These are phyloP conservation scores for Conringia planisiliqua DNA, from an alignment of 345 rosid genomes.

Conservation along the genomic window DNA sequence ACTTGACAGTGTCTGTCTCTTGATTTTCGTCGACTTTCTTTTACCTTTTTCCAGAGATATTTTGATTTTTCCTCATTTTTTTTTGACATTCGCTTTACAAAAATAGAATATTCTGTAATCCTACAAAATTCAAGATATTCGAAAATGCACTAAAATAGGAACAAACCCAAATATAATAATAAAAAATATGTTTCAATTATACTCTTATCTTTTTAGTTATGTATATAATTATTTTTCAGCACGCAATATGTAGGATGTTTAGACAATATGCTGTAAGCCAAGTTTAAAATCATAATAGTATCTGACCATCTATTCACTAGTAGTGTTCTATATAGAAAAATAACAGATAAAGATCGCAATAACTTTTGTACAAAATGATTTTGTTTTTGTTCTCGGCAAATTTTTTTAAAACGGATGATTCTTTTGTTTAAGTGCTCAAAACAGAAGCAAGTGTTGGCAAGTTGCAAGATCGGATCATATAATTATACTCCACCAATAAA, in stretches of 20 bases:
- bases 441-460: background rate
- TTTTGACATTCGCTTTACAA: slow-evolving; percentile 3
- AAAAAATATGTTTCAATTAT: background rate
- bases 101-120: background rate
- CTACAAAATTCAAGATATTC: background rate
- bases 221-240: background rate
- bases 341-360: background rate
- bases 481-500: slow-evolving; percentile 19
- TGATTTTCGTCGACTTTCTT: slow-evolving; percentile 6
- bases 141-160: background rate
- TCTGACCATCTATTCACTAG: background rate
- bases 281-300: background rate
- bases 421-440: slow-evolving; percentile 5
- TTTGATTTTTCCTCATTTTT: background rate
- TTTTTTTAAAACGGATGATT: background rate
- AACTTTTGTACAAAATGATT: background rate
- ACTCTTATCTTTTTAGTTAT: background rate
- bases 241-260: background rate
- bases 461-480: slow-evolving; percentile 6
- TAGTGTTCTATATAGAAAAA: background rate
- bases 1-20: background rate
- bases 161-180: background rate
- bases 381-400: background rate
- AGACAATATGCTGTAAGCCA: background rate
- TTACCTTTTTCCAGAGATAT: background rate